Conservation (phyloP, 148 eudicot species). For the Spergularia bocconei region DNA sequence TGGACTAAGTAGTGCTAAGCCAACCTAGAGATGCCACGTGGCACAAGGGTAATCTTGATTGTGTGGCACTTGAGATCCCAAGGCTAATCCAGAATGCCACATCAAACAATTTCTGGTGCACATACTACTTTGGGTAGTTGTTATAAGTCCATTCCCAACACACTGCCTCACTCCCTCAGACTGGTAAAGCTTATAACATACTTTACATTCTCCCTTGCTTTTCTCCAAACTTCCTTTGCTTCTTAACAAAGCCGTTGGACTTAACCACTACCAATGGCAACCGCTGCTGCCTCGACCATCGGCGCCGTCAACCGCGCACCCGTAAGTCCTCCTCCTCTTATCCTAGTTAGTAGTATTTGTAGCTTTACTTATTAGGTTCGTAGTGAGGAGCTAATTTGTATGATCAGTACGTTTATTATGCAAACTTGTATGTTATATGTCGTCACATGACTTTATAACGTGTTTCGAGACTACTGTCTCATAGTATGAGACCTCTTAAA, state of each 20-base stretch:
- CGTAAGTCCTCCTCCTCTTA: slow-evolving; percentile 34
- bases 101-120: slow-evolving; percentile 33
- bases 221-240: not conserved
- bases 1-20: not conserved
- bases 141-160: slow-evolving; percentile 21
- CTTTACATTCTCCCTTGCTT: not conserved
- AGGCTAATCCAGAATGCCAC: slow-evolving; percentile 46
- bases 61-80: slow-evolving; percentile 55
- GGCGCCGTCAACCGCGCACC: slow-evolving; percentile 72
- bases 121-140: slow-evolving; percentile 7
- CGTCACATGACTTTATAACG: no score
- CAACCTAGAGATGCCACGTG: slow-evolving; percentile 53
- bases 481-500: no score
- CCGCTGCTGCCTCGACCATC: slow-evolving; percentile 72
- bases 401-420: no score
- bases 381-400: not conserved
- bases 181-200: not conserved
- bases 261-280: slow-evolving; percentile 45
- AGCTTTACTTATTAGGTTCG: not conserved
- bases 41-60: slow-evolving; percentile 55
- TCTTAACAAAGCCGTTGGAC: slow-evolving; percentile 19
- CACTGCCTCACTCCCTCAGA: not conserved
- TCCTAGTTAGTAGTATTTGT: not conserved
- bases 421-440: no score
- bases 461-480: no score